These are phyloP conservation scores for Candida sakaeoensis DNA, from an alignment of 805 yeast genomes.

Conservation along the genomic window DNA sequence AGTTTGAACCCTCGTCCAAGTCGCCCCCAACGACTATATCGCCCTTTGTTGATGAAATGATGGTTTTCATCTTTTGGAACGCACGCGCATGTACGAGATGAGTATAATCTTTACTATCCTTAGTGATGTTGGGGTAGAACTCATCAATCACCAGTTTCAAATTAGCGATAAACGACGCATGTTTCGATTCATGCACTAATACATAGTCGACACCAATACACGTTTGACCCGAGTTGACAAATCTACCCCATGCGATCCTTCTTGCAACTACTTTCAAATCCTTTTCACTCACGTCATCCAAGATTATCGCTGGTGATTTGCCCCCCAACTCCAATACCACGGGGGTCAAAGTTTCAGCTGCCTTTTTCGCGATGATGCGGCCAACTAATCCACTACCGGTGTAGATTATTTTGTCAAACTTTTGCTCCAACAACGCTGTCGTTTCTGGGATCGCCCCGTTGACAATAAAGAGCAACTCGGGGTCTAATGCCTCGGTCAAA, in stretches of 20 bases:
- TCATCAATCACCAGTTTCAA: conserved; percentile 39
- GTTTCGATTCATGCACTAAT: conserved; percentile 57
- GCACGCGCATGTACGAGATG: conserved; percentile 60
- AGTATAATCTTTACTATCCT: conserved; percentile 33
- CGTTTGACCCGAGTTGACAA: conserved; percentile 82
- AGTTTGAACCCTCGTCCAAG: conserved; percentile 36
- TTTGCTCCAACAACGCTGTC: conserved; percentile 52
- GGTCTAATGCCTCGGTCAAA: conserved; percentile 50
- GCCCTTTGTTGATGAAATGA: conserved; percentile 52
- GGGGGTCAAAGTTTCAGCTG: conserved; percentile 85
- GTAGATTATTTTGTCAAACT: conserved; percentile 78
- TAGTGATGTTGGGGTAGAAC: conserved; percentile 38
- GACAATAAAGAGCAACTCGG: conserved; percentile 56
- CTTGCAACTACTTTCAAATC: conserved; percentile 45
- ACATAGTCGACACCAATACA: conserved; percentile 88
- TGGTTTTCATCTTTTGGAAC: conserved; percentile 42
- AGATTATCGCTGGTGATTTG: conserved; percentile 78
- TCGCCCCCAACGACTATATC: conserved; percentile 46
- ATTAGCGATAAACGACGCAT: conserved; percentile 46
- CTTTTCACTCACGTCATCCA: conserved; percentile 44
- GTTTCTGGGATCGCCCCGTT: conserved; percentile 72
- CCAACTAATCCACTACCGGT: conserved; percentile 84
- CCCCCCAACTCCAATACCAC: conserved; percentile 85
- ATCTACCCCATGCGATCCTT: conserved; percentile 75
- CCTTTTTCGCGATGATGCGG: conserved; percentile 68